Evolutionary conservation across 345 rosid species (phyloP).

Genomic region (Lepidium aucheri): DNA sequence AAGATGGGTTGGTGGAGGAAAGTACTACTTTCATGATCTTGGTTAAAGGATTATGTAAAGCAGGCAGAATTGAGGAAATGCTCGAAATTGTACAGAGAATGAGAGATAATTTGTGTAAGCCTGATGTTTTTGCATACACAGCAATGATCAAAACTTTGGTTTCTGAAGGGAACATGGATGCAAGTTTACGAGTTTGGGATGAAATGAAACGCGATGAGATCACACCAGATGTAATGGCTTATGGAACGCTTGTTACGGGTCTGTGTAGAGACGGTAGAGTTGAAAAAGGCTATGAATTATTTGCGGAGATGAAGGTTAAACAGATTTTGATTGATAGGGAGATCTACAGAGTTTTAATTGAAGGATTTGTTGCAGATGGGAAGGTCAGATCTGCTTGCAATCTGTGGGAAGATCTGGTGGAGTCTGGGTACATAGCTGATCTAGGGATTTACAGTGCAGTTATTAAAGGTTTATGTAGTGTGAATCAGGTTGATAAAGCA

Average conservation of each 20-base stretch:
- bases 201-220: conserved; percentile 66
- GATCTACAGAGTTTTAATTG: conserved; percentile 53
- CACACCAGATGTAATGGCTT: conserved; percentile 80
- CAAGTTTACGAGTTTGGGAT: conserved; percentile 68
- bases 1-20: conserved; percentile 66
- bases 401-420: conserved; percentile 73
- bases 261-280: conserved; percentile 58
- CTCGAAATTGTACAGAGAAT: conserved; percentile 51
- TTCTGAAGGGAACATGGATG: conserved; percentile 61
- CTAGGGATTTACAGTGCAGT: conserved; percentile 73
- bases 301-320: conserved; percentile 69
- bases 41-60: conserved; percentile 74
- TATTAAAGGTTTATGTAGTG: conserved; percentile 64
- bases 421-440: conserved; percentile 81
- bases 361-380: conserved; percentile 59
- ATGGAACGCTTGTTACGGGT: conserved; percentile 57
- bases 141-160: conserved; percentile 65
- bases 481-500: conserved; percentile 60
- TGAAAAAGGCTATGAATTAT: conserved; percentile 50
- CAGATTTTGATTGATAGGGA: conserved; percentile 63
- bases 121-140: conserved; percentile 84
- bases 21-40: conserved; percentile 67
- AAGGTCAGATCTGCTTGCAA: conserved; percentile 60
- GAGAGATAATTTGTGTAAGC: conserved; percentile 62
- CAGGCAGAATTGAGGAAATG: conserved; percentile 55